These are phyloP conservation scores for Serpula lacrymans DNA, from an alignment of 768 basidiomycete genomes.

Conservation along the genomic window DNA sequence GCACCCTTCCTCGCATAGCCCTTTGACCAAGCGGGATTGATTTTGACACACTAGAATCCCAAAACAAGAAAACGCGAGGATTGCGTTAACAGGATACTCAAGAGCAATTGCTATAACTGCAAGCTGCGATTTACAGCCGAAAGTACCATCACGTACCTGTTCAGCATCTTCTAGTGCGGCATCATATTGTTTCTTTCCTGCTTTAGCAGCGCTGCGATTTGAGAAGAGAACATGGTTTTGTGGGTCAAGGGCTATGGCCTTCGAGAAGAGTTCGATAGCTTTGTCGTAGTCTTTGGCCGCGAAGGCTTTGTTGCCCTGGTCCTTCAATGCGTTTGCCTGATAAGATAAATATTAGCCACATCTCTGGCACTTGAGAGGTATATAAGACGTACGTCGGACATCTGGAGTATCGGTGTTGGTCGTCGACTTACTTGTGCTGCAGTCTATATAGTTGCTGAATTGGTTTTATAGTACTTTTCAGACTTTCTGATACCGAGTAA, in stretches of 20 bases:
- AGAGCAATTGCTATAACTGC: neutral
- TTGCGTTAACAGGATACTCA: constrained; percentile 1
- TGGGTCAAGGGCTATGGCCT: constrained; percentile 81
- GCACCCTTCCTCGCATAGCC: constrained; percentile 92
- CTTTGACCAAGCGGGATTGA: constrained; percentile 83
- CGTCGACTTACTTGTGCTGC: too few species aligned
- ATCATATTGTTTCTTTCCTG: constrained; percentile 77
- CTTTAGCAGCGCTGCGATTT: constrained; percentile 87
- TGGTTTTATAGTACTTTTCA: too few species aligned
- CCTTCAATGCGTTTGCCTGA: constrained; percentile 71
- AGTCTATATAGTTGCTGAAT: too few species aligned
- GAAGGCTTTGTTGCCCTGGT: constrained; percentile 94
- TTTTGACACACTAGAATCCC: constrained; percentile 61
- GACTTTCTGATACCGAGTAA: too few species aligned
- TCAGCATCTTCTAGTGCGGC: constrained; percentile 86
- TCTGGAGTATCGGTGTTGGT: too few species aligned
- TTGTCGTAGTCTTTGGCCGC: constrained; percentile 88
- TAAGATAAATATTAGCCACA: too few species aligned
- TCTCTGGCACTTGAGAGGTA: too few species aligned
- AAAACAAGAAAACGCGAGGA: constrained; percentile 2
- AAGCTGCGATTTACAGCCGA: neutral
- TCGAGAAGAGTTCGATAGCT: constrained; percentile 78
- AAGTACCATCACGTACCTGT: constrained; percentile 76
- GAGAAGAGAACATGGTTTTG: constrained; percentile 88
- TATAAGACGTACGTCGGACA: too few species aligned